Conservation (phyloP, 2,329 filamentous ascomycete genomes). For the Daldinia sp. region DNA sequence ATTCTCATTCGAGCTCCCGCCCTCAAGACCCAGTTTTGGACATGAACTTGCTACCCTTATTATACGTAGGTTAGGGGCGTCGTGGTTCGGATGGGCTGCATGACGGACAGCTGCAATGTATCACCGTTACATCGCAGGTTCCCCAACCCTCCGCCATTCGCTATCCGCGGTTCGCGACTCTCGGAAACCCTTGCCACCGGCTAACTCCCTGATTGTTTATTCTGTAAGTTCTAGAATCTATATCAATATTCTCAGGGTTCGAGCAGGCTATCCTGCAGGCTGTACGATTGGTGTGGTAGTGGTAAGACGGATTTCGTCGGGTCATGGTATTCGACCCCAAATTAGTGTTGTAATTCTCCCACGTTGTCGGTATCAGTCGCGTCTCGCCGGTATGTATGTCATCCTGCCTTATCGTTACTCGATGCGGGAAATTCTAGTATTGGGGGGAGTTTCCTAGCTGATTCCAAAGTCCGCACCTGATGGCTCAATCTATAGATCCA, state of each 20-base stretch:
- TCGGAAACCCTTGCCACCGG: conserved; percentile 19
- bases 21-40: conserved; percentile 10
- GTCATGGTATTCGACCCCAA: conserved; percentile 10
- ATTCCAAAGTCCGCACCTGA: no score
- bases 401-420: conserved; percentile 14
- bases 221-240: conserved; percentile 19
- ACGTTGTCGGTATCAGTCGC: conserved; percentile 17
- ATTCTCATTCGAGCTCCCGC: conserved; percentile 32
- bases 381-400: background rate
- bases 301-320: conserved; percentile 30
- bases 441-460: background rate
- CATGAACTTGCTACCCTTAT: conserved; percentile 18
- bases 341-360: conserved; percentile 16
- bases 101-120: conserved; percentile 30
- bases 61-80: conserved; percentile 7
- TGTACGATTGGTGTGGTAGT: conserved; percentile 10
- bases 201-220: conserved; percentile 9
- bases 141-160: conserved; percentile 24
- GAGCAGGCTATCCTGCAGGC: background rate
- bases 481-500: no score
- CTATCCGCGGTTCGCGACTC: conserved; percentile 17
- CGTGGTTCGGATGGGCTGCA: conserved; percentile 20
- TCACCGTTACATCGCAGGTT: conserved; percentile 29
- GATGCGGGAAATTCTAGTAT: background rate
- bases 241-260: background rate